These are phyloP conservation scores for Closterium sp. DNA, from an alignment of 139 green algal species.

Conservation along the genomic window DNA sequence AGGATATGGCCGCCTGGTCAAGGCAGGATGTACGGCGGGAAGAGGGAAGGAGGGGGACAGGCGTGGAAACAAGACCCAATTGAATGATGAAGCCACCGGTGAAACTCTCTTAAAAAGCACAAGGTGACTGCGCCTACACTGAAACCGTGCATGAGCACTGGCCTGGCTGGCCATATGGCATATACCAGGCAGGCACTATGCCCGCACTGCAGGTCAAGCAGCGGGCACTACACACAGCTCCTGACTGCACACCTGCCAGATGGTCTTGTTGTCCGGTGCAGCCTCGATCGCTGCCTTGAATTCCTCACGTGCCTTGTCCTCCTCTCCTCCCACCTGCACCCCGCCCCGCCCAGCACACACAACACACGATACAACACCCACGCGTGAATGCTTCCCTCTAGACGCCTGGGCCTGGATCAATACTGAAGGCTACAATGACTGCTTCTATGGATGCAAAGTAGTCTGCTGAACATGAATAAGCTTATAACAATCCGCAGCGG, in stretches of 20 bases:
- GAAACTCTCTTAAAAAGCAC: not conserved
- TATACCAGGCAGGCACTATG: not conserved
- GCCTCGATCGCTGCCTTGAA: constrained; percentile 57
- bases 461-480: no score
- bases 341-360: not conserved
- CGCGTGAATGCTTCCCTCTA: not conserved
- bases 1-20: constrained; percentile 57
- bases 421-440: no score
- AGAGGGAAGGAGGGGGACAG: not conserved
- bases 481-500: not conserved
- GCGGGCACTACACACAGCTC: no score
- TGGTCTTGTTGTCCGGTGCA: constrained; percentile 29
- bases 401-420: not conserved
- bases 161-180: no score
- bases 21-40: no score
- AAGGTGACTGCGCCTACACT: not conserved
- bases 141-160: not conserved
- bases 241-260: constrained; percentile 61
- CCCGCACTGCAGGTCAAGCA: no score
- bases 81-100: not conserved
- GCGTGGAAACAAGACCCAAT: not conserved
- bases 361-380: not conserved
- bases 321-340: constrained; percentile 28
- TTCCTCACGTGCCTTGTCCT: constrained; percentile 51
- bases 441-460: no score